phyloP scores from a whole-genome alignment of 257 asterid genomes.

The Fraxinus anomala region DNA sequence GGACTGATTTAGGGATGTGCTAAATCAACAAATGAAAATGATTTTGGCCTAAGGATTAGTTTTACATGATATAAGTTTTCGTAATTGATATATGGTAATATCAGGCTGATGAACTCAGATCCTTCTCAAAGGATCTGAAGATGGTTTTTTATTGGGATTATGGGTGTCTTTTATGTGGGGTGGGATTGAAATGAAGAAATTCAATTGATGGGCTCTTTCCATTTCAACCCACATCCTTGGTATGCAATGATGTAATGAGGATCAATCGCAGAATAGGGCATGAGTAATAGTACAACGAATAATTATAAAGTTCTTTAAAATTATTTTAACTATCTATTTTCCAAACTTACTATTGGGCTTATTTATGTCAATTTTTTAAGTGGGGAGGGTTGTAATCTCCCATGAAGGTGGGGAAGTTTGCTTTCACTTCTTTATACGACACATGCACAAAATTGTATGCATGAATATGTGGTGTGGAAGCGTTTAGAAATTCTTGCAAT shows the following conservation, averaged over 20 bases:
- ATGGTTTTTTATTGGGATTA: neutral
- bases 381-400: constrained; percentile 4
- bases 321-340: neutral
- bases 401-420: constrained; percentile 12
- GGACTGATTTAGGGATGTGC: neutral
- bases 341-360: neutral
- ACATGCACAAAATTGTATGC: constrained; percentile 1
- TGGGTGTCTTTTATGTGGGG: neutral
- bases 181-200: neutral
- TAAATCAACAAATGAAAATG: neutral
- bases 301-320: neutral
- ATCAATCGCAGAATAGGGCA: neutral
- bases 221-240: neutral
- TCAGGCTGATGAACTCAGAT: neutral
- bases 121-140: neutral
- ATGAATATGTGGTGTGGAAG: neutral
- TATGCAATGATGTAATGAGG: neutral
- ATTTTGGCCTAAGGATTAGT: neutral
- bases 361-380: neutral
- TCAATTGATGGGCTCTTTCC: neutral
- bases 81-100: neutral
- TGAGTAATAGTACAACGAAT: neutral
- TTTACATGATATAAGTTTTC: neutral
- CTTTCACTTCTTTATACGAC: constrained; percentile 2
- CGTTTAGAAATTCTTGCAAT: too few relatives aligned